Percentiles rank a stretch among this genome's conserved stretches.
Conservation (phyloP, 805 yeast genomes). For the Ogataea neopini region DNA sequence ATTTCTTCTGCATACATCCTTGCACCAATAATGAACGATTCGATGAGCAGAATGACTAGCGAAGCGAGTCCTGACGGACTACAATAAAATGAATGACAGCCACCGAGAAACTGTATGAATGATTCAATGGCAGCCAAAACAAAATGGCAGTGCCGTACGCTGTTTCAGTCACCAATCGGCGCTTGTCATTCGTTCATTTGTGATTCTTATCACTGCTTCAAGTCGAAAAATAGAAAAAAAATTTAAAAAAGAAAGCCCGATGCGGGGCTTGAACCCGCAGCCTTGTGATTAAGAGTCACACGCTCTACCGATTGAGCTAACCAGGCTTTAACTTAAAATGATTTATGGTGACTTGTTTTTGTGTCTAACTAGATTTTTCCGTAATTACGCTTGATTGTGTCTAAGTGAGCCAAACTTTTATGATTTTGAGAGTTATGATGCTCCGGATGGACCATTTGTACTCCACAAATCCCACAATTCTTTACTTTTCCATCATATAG, state of each 20-base stretch:
- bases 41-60: background rate
- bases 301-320: constrained; percentile 33
- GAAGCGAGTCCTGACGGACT: background rate
- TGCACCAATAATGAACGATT: background rate
- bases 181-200: too few relatives aligned
- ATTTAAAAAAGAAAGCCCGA: constrained; percentile 21
- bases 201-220: too few relatives aligned
- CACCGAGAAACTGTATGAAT: too few relatives aligned
- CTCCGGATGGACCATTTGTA: background rate
- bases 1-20: constrained; percentile 3
- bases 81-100: background rate
- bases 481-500: too few relatives aligned
- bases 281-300: constrained; percentile 33
- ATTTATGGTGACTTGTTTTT: background rate
- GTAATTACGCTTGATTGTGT: too few relatives aligned
- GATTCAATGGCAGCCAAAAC: too few relatives aligned
- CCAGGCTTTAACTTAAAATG: constrained; percentile 20
- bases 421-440: background rate
- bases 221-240: background rate
- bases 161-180: too few relatives aligned
- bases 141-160: too few relatives aligned
- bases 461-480: background rate
- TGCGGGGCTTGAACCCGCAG: constrained; percentile 33
- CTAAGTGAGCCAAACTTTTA: too few relatives aligned
- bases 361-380: too few relatives aligned